These are phyloP conservation scores for Aspergillus sp. DNA, from an alignment of 2,329 filamentous ascomycete genomes.

Conservation along the genomic window DNA sequence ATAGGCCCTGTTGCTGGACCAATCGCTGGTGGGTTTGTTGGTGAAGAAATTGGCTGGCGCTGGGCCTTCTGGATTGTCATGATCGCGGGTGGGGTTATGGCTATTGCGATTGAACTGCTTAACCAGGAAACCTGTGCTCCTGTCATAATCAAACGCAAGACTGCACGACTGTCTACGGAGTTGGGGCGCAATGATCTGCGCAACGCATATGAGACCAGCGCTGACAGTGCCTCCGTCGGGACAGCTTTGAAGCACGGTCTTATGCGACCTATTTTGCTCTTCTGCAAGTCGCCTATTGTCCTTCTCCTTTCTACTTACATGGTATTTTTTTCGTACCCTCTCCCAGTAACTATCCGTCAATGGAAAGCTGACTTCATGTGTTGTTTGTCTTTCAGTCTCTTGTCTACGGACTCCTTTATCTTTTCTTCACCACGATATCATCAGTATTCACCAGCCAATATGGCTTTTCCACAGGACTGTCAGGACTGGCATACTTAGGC, in stretches of 20 bases:
- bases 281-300: slow-evolving; percentile 55
- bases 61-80: slow-evolving; percentile 50
- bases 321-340: neutral
- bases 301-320: slow-evolving; percentile 53
- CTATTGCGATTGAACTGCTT: slow-evolving; percentile 21
- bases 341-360: no score
- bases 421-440: slow-evolving; percentile 57
- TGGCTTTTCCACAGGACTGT: slow-evolving; percentile 46
- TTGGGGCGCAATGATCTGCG: slow-evolving; percentile 21
- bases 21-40: slow-evolving; percentile 42
- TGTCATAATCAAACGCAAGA: slow-evolving; percentile 28
- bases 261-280: slow-evolving; percentile 51
- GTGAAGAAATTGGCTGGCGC: slow-evolving; percentile 44
- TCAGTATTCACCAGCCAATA: slow-evolving; percentile 51
- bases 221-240: slow-evolving; percentile 19
- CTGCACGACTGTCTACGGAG: slow-evolving; percentile 20
- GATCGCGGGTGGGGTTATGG: slow-evolving; percentile 37
- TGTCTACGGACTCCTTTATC: slow-evolving; percentile 56
- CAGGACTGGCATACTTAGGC: slow-evolving; percentile 52
- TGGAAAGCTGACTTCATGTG: no score
- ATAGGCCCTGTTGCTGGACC: slow-evolving; percentile 36
- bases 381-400: slow-evolving; percentile 32
- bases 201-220: slow-evolving; percentile 22
- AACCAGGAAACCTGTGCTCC: slow-evolving; percentile 28
- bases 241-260: slow-evolving; percentile 43